A percentile compares a stretch with the other conserved stretches of the same genome.
Conservation (phyloP, 2,329 filamentous ascomycete genomes). For the Torrubiella hemipterigena region DNA sequence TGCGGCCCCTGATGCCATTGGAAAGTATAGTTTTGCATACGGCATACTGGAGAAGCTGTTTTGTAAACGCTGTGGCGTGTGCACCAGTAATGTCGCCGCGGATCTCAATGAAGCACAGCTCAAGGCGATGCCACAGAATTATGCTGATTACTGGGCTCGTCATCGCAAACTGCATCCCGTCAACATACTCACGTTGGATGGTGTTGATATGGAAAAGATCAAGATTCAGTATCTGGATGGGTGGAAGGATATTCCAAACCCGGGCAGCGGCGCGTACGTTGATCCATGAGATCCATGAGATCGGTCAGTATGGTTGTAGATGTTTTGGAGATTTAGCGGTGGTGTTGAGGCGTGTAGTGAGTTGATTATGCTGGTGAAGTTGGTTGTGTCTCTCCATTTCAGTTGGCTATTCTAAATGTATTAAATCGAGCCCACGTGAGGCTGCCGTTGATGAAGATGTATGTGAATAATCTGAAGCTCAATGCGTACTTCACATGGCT, state of each 20-base stretch:
- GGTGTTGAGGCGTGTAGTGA: too few relatives aligned
- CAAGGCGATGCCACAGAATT: slow-evolving; percentile 17
- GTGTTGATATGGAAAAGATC: slow-evolving; percentile 20
- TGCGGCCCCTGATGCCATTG: slow-evolving; percentile 24
- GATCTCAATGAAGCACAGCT: slow-evolving; percentile 22
- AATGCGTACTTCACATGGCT: too few relatives aligned
- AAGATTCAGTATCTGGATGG: slow-evolving; percentile 14
- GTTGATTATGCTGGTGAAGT: too few relatives aligned
- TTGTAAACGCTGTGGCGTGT: slow-evolving; percentile 35
- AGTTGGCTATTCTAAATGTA: too few relatives aligned
- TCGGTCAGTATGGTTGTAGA: neutral
- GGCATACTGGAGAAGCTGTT: slow-evolving; percentile 27
- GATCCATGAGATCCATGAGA: slow-evolving; percentile 19
- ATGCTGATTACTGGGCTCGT: slow-evolving; percentile 8
- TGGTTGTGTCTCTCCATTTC: too few relatives aligned
- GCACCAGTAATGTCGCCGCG: slow-evolving; percentile 20
- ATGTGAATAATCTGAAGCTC: too few relatives aligned
- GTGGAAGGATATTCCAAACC: slow-evolving; percentile 12
- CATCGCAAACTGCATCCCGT: slow-evolving; percentile 15
- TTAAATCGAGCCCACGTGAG: too few relatives aligned
- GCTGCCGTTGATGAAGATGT: too few relatives aligned
- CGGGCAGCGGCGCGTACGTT: slow-evolving; percentile 27
- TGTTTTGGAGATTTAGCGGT: too few relatives aligned
- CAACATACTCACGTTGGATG: slow-evolving; percentile 26
- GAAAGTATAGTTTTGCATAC: slow-evolving; percentile 22